These are phyloP conservation scores for Stagonosporopsis chrysanthemi DNA, from an alignment of 2,329 filamentous ascomycete species.

Conservation along the genomic window DNA sequence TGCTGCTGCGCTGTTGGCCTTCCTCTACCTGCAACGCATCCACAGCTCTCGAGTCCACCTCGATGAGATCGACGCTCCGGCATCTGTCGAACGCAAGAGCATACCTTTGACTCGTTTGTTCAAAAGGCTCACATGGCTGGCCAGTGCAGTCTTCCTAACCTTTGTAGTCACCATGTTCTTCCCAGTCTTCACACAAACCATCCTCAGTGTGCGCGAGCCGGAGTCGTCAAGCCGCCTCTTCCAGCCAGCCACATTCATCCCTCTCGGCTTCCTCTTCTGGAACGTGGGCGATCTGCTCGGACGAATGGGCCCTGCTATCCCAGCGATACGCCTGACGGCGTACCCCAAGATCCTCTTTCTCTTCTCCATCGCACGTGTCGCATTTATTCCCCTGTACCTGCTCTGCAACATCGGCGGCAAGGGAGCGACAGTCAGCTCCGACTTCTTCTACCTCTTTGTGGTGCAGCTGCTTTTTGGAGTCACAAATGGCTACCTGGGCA, in stretches of 20 bases:
- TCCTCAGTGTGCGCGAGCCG: conserved; percentile 53
- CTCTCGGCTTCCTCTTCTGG: conserved; percentile 90
- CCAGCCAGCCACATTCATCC: conserved; percentile 81
- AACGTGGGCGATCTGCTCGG: conserved; percentile 87
- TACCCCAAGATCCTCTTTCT: conserved; percentile 73
- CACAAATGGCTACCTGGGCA: conserved; percentile 86
- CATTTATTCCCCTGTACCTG: conserved; percentile 84
- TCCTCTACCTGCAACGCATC: conserved; percentile 74
- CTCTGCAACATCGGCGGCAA: conserved; percentile 85
- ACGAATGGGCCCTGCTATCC: conserved; percentile 69
- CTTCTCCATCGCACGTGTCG: conserved; percentile 68
- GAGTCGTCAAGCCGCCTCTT: conserved; percentile 65
- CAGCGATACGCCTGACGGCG: conserved; percentile 64
- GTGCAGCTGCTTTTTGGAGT: conserved; percentile 86
- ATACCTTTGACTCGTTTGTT: conserved; percentile 72
- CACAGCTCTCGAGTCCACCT: conserved; percentile 45
- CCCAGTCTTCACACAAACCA: conserved; percentile 80
- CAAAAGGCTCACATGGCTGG: conserved; percentile 78
- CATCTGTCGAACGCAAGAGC: conserved; percentile 49
- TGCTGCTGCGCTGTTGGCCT: conserved; percentile 71
- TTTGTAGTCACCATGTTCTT: conserved; percentile 93
- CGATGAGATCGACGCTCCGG: conserved; percentile 31
- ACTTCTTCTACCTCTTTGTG: conserved; percentile 84
- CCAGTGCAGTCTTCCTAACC: conserved; percentile 78
- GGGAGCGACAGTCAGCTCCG: conserved; percentile 73